Conservation (phyloP, 2,329 filamentous ascomycete genomes). For the Aspergillus ruber region DNA sequence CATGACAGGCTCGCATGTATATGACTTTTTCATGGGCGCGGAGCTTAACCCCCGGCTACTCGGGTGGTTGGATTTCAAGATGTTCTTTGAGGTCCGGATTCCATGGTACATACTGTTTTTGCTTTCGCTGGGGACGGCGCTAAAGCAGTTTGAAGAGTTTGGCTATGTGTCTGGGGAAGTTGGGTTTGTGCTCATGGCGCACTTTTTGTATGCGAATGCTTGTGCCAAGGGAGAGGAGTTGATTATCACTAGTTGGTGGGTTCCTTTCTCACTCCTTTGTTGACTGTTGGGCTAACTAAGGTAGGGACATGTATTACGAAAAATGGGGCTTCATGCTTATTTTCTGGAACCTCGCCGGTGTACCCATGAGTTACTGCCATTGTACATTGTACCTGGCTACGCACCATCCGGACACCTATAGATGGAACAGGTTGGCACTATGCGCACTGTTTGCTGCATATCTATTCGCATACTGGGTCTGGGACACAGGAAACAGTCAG, state of each 20-base stretch:
- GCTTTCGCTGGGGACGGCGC: constrained; percentile 64
- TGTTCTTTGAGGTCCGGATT: constrained; percentile 90
- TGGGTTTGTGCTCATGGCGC: constrained; percentile 74
- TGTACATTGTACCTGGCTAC: constrained; percentile 83
- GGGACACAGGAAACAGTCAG: constrained; percentile 86
- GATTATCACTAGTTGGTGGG: constrained; percentile 74
- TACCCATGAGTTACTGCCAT: constrained; percentile 86
- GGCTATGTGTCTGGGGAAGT: constrained; percentile 80
- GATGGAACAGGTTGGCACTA: constrained; percentile 63
- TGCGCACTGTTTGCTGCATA: constrained; percentile 60
- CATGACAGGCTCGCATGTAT: constrained; percentile 75
- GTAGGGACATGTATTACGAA: constrained; percentile 84
- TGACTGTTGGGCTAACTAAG: neutral
- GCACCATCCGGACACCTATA: constrained; percentile 68
- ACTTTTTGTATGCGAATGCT: constrained; percentile 85
- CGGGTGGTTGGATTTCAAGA: constrained; percentile 78
- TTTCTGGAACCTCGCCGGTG: constrained; percentile 92
- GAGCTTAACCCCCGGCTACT: constrained; percentile 82
- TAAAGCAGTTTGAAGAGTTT: constrained; percentile 73
- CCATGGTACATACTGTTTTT: constrained; percentile 91
- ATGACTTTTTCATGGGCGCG: constrained; percentile 87
- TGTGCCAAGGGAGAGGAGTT: constrained; percentile 87
- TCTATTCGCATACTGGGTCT: constrained; percentile 78
- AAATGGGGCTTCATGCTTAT: constrained; percentile 97
- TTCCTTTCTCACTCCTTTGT: neutral